phyloP scores from a whole-genome alignment of 352 stramenopile genomes.

The Phytophthora megakarya region DNA sequence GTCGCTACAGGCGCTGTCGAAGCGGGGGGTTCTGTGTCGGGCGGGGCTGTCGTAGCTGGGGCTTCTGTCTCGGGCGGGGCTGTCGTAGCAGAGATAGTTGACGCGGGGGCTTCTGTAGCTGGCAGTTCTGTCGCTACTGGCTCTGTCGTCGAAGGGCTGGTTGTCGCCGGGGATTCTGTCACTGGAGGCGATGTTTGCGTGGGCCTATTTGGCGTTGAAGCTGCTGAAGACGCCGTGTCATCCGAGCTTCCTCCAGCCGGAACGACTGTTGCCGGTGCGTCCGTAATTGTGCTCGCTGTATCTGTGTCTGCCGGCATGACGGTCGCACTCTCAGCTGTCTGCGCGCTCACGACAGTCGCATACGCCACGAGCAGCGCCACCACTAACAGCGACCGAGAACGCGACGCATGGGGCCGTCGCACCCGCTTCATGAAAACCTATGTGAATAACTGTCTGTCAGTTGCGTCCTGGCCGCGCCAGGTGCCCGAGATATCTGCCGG shows the following conservation, averaged over 20 bases:
- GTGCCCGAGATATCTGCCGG: constrained; percentile 17
- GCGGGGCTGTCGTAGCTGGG: neutral
- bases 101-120: neutral
- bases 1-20: neutral
- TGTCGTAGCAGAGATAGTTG: no score
- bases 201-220: constrained; percentile 1
- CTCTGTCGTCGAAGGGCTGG: neutral
- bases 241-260: constrained; percentile 14
- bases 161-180: neutral
- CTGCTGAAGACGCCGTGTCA: constrained; percentile 1
- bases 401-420: constrained; percentile 9
- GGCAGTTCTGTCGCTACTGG: constrained; percentile 3
- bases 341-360: constrained; percentile 6
- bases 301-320: constrained; percentile 16
- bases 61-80: neutral
- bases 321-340: constrained; percentile 15
- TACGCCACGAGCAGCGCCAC: constrained; percentile 19
- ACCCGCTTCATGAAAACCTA: constrained; percentile 27
- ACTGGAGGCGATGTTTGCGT: neutral
- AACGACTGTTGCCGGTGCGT: constrained; percentile 21
- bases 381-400: constrained; percentile 4
- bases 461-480: constrained; percentile 18
- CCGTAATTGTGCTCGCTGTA: neutral
- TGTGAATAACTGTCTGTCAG: constrained; percentile 18
- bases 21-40: no score